phyloP scores from a whole-genome alignment of 148 eudicot genomes.

The Vaccinium darrowii region DNA sequence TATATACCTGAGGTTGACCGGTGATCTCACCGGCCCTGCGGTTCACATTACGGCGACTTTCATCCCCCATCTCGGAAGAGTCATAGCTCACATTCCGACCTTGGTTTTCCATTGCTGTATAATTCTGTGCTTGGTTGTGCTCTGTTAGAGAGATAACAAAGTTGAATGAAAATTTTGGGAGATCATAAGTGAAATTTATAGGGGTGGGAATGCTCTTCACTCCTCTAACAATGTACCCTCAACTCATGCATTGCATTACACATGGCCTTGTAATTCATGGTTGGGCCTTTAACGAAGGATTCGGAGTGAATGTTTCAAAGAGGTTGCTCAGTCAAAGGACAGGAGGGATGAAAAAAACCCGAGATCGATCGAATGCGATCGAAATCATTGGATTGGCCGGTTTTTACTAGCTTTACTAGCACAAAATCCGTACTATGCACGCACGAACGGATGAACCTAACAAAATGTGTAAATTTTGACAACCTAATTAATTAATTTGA shows the following conservation, averaged over 20 bases:
- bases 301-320: background rate
- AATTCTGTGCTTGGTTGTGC: background rate
- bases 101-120: constrained; percentile 12
- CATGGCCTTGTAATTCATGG: background rate
- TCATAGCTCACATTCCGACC: constrained; percentile 10
- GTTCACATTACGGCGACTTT: background rate
- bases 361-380: background rate
- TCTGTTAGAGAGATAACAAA: background rate
- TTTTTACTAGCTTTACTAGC: background rate
- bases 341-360: background rate
- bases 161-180: background rate
- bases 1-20: background rate
- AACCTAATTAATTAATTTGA: background rate
- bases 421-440: background rate
- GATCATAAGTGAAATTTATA: constrained; percentile 6
- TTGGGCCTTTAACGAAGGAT: background rate
- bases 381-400: background rate
- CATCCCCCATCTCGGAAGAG: constrained; percentile 8
- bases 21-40: background rate
- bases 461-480: background rate
- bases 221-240: constrained; percentile 4
- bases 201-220: background rate
- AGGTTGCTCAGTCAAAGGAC: background rate
- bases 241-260: background rate
- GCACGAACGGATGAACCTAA: background rate